phyloP scores from a whole-genome alignment of 2,329 filamentous ascomycete species.

The Tolypocladium tropicale region DNA sequence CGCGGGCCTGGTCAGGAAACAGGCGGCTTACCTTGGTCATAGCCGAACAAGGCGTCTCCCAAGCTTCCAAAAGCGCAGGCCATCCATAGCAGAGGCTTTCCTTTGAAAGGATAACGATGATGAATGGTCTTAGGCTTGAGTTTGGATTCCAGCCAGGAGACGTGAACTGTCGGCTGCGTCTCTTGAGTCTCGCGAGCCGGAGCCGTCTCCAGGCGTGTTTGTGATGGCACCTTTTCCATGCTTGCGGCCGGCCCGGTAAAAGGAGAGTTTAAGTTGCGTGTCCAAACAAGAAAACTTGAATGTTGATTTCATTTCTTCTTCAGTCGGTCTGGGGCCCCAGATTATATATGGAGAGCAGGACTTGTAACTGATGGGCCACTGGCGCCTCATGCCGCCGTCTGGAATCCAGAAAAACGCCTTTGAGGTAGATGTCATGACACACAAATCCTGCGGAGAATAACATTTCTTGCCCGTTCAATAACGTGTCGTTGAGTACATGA shows the following conservation, averaged over 20 bases:
- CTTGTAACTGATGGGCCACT: neutral
- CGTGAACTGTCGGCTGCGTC: neutral
- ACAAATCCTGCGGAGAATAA: neutral
- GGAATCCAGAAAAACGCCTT: neutral
- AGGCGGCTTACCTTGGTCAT: constrained; percentile 2
- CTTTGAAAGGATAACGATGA: constrained; percentile 5
- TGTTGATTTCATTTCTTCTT: neutral
- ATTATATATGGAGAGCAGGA: neutral
- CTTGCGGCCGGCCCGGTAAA: neutral
- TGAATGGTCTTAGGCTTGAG: constrained; percentile 3
- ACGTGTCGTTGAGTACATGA: neutral
- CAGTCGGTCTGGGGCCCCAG: neutral
- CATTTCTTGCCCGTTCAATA: neutral
- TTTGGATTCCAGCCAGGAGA: constrained; percentile 3
- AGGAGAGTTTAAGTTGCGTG: neutral
- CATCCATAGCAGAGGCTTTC: constrained; percentile 6
- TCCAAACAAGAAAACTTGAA: neutral
- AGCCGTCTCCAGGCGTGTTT: neutral
- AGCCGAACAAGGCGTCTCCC: constrained; percentile 8
- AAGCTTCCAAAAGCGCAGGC: constrained; percentile 8
- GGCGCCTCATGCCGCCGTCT: neutral
- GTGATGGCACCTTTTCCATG: neutral
- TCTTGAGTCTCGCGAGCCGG: neutral
- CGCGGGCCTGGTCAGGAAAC: neutral
- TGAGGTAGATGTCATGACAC: neutral